A percentile compares a stretch with the other conserved stretches of the same genome.
Evolutionary conservation across 2,329 filamentous ascomycete species (phyloP).

Genomic region (Colletotrichum sp.): DNA sequence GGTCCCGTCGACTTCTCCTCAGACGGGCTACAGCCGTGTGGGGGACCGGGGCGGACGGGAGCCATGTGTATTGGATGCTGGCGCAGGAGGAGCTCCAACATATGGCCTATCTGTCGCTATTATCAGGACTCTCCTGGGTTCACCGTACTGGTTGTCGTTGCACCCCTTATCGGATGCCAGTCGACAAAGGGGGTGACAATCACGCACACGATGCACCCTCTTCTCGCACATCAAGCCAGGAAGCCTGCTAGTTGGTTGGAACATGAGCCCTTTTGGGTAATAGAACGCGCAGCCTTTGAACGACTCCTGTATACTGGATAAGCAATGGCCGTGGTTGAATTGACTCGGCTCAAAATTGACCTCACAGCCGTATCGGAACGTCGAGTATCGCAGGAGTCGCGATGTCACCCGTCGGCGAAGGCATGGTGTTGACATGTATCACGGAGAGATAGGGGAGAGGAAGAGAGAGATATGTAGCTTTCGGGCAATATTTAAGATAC

Average conservation of each 20-base stretch:
- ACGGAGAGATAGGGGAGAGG: background rate
- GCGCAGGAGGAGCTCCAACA: background rate
- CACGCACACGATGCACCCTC: background rate
- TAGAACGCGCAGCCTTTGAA: background rate
- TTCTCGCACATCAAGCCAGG: background rate
- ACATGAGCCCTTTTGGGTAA: background rate
- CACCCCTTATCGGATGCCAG: background rate
- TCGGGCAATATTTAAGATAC: background rate
- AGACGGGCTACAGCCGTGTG: no score
- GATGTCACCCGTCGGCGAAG: background rate
- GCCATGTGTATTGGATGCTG: background rate
- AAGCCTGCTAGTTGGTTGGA: background rate
- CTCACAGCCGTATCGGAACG: background rate
- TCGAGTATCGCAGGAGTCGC: background rate
- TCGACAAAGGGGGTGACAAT: background rate
- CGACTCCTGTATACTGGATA: rapidly evolving
- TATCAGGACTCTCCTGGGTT: rapidly evolving
- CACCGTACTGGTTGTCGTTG: background rate
- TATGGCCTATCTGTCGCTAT: background rate
- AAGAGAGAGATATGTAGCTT: background rate
- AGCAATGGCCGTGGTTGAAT: background rate
- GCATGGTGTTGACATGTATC: background rate
- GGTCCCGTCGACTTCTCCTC: background rate
- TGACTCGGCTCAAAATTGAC: background rate
- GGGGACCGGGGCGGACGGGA: background rate